These are phyloP conservation scores for Lindgomyces ingoldianus DNA, from an alignment of 495 filamentous ascomycete species.

Conservation along the genomic window DNA sequence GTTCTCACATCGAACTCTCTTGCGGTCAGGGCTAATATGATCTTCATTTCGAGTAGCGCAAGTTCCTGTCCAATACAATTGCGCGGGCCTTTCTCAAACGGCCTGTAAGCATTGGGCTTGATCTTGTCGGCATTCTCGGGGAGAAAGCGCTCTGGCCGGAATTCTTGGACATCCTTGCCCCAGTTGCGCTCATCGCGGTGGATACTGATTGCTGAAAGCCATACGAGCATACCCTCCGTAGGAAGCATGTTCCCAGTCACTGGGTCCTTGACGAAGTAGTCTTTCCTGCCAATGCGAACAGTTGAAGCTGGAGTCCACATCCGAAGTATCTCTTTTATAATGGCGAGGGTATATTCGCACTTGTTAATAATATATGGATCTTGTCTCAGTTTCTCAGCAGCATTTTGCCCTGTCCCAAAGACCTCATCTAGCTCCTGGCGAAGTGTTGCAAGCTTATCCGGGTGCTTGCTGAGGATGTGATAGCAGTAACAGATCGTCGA, in stretches of 20 bases:
- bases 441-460: constrained; percentile 41
- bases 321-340: constrained; percentile 39
- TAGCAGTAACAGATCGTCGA: constrained; percentile 46
- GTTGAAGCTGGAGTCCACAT: constrained; percentile 38
- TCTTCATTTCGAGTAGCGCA: constrained; percentile 42
- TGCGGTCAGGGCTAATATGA: constrained; percentile 39
- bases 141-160: constrained; percentile 34
- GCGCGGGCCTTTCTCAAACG: constrained; percentile 41
- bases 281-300: constrained; percentile 29
- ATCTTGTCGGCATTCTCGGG: constrained; percentile 20
- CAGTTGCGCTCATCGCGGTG: constrained; percentile 29
- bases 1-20: constrained; percentile 37
- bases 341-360: constrained; percentile 41
- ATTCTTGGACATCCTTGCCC: constrained; percentile 17
- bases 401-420: constrained; percentile 38
- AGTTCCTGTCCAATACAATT: constrained; percentile 47
- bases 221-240: constrained; percentile 40
- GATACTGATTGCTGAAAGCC: constrained; percentile 30
- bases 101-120: constrained; percentile 33
- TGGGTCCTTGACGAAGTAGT: constrained; percentile 35
- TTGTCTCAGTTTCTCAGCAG: constrained; percentile 14
- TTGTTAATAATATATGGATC: constrained; percentile 37
- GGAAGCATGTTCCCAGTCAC: constrained; percentile 38
- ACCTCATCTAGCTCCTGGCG: constrained; percentile 46
- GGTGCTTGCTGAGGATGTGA: constrained; percentile 45